phyloP scores from a whole-genome alignment of 176 grass and related monocot genomes.

The Areca catechu region DNA sequence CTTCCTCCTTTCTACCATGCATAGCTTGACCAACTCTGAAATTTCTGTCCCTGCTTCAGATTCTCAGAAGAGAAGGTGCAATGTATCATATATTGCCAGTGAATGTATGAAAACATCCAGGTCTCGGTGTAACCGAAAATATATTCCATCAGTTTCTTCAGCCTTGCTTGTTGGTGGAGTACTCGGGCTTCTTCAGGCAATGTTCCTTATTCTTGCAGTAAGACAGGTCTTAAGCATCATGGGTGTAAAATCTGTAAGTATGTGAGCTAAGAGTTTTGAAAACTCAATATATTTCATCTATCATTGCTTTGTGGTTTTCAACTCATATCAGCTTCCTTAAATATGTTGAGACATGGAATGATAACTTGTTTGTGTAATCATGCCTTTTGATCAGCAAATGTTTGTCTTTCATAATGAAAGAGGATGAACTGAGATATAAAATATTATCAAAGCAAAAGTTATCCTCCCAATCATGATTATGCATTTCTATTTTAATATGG shows the following conservation, averaged over 20 bases:
- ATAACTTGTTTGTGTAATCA: too few species aligned
- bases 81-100: conserved; percentile 20
- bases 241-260: conserved; percentile 71
- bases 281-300: too few species aligned
- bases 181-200: conserved; percentile 73
- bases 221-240: conserved; percentile 65
- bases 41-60: conserved; percentile 24
- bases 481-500: too few species aligned
- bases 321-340: too few species aligned
- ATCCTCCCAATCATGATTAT: too few species aligned
- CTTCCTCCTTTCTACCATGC: too few species aligned
- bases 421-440: too few species aligned
- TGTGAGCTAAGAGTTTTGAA: neutral
- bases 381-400: too few species aligned
- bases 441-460: too few species aligned
- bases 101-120: conserved; percentile 25
- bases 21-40: neutral
- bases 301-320: too few species aligned
- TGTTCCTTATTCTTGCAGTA: conserved; percentile 66
- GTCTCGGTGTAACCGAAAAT: conserved; percentile 46
- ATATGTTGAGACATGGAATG: too few species aligned
- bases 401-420: too few species aligned
- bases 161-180: conserved; percentile 73
- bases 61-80: conserved; percentile 33
- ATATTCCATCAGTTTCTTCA: conserved; percentile 88